Evolutionary conservation across 371 early-diverging fungal genomes (phyloP).

Genomic region (Mucor piriformis): DNA sequence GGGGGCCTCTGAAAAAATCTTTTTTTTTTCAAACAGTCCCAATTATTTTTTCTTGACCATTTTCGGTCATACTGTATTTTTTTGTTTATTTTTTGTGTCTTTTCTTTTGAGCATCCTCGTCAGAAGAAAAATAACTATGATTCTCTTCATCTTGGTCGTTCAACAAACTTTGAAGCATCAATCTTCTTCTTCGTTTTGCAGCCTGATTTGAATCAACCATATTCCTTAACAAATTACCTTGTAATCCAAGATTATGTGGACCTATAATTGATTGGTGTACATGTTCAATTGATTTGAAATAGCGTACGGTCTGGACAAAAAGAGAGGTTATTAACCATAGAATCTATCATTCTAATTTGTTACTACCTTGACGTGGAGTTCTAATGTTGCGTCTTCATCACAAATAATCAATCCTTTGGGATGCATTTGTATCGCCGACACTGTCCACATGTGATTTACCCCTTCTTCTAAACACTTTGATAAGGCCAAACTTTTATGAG

Average conservation of each 20-base stretch:
- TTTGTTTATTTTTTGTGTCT: conserved; percentile 7
- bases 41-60: conserved; percentile 1
- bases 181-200: conserved; percentile 41
- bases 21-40: conserved; percentile 9
- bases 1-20: conserved; percentile 3
- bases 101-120: conserved; percentile 17
- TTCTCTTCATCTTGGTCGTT: conserved; percentile 37
- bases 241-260: conserved; percentile 76
- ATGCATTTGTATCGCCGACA: conserved; percentile 86
- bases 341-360: background rate
- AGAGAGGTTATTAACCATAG: background rate
- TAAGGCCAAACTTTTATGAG: conserved; percentile 75
- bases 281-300: conserved; percentile 90
- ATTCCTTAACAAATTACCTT: conserved; percentile 56
- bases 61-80: background rate
- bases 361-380: conserved; percentile 80
- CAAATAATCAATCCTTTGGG: conserved; percentile 87
- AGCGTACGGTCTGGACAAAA: conserved; percentile 79
- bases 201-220: conserved; percentile 49
- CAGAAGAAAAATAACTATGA: conserved; percentile 15
- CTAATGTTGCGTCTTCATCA: conserved; percentile 90
- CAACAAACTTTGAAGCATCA: conserved; percentile 46
- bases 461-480: conserved; percentile 88
- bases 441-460: conserved; percentile 93
- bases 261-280: conserved; percentile 85